phyloP scores from a whole-genome alignment of 306 rosid genomes.

The Lagenaria siceraria region DNA sequence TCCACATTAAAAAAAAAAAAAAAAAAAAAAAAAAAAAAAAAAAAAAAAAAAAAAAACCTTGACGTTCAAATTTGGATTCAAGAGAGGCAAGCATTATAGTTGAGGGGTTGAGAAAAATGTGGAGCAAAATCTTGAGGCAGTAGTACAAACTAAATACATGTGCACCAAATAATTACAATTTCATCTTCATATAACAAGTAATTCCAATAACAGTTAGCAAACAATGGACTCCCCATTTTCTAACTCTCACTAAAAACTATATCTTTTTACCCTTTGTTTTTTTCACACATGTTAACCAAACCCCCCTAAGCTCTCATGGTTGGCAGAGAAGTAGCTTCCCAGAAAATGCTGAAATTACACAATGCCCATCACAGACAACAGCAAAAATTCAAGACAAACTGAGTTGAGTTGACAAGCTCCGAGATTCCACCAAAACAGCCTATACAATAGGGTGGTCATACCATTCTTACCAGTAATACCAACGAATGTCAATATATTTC shows the following conservation, averaged over 20 bases:
- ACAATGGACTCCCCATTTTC: neutral
- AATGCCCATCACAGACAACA: conserved; percentile 9
- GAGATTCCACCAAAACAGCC: neutral
- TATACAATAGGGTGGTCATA: conserved; percentile 9
- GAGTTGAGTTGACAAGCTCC: neutral
- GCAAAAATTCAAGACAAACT: conserved; percentile 6
- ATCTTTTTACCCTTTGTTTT: conserved; percentile 1
- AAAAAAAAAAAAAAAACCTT: neutral
- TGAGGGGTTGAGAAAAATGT: neutral
- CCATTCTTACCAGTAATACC: conserved; percentile 12
- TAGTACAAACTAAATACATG: neutral
- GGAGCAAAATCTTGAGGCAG: neutral
- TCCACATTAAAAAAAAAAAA: too few relatives aligned
- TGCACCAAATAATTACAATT: conserved; percentile 6
- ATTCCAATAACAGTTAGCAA: conserved; percentile 2
- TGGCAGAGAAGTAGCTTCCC: conserved; percentile 1
- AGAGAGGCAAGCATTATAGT: neutral
- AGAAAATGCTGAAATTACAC: neutral
- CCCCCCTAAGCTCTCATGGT: conserved; percentile 1
- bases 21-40: too few relatives aligned
- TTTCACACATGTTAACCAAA: neutral
- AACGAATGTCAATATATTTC: conserved; percentile 1
- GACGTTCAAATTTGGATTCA: neutral
- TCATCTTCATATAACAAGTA: neutral
- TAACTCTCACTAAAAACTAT: neutral